Percentiles rank a stretch among this genome's conserved stretches.
phyloP scores from a whole-genome alignment of 148 eudicot genomes.

The Cornus controversa region DNA sequence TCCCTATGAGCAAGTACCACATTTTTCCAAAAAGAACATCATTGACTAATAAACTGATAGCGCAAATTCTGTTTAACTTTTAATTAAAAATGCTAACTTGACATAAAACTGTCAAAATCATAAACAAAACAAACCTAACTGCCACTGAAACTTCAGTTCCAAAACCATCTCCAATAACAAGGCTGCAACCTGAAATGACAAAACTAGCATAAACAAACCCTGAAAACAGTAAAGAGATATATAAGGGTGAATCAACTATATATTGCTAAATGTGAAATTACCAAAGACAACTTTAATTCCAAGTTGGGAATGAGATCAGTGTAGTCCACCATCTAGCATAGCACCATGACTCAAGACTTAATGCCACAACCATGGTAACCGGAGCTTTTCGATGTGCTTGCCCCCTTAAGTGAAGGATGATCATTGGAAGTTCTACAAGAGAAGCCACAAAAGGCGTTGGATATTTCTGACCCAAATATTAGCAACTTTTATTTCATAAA shows the following conservation, averaged over 20 bases:
- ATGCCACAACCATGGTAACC: slow-evolving; percentile 51
- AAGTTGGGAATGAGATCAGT: slow-evolving; percentile 11
- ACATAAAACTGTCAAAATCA: not conserved
- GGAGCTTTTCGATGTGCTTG: slow-evolving; percentile 49
- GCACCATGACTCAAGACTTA: slow-evolving; percentile 37
- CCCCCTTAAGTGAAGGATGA: slow-evolving; percentile 47
- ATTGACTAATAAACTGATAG: not conserved
- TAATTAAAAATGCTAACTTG: too few relatives aligned
- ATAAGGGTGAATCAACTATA: too few relatives aligned
- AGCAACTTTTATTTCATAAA: not conserved
- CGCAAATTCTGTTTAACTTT: not conserved
- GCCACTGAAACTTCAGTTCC: not conserved
- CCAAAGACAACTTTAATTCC: slow-evolving; percentile 28
- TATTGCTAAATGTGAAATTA: slow-evolving; percentile 23
- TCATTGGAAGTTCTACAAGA: slow-evolving; percentile 52
- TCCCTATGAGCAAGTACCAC: too few relatives aligned
- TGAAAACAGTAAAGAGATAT: too few relatives aligned
- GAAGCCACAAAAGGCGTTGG: slow-evolving; percentile 3
- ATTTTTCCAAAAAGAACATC: too few relatives aligned
- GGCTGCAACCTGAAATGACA: too few relatives aligned
- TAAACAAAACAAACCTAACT: not conserved
- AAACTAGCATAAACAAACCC: too few relatives aligned
- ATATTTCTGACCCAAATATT: not conserved
- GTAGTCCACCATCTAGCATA: slow-evolving; percentile 18
- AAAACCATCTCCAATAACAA: too few relatives aligned